Evolutionary conservation across 768 basidiomycete species (phyloP).

Genomic region (Pleurotus giganteus): DNA sequence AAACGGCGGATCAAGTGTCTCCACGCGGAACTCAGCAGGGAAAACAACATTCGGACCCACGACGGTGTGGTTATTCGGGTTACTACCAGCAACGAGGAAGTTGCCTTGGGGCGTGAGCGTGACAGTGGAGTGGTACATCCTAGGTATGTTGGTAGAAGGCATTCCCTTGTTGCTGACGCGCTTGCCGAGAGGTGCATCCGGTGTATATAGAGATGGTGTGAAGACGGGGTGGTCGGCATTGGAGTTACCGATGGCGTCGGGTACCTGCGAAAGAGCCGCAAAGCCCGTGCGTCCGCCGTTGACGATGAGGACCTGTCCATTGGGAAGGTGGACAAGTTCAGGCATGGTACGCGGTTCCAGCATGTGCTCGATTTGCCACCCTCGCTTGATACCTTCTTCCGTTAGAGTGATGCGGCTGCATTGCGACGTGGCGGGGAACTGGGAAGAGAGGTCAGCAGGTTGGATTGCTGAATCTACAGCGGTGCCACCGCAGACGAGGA

Average conservation of each 20-base stretch:
- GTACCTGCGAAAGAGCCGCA: constrained; percentile 22
- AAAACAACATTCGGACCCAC: constrained; percentile 12
- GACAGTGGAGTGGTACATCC: constrained; percentile 63
- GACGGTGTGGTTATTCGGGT: constrained; percentile 1
- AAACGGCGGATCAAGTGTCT: constrained; percentile 30
- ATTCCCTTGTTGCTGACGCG: constrained; percentile 48
- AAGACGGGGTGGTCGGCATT: constrained; percentile 30
- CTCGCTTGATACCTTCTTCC: constrained; percentile 27
- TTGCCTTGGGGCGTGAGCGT: constrained; percentile 52
- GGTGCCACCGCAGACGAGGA: constrained; percentile 29
- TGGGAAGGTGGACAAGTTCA: constrained; percentile 29
- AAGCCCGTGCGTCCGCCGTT: constrained; percentile 42
- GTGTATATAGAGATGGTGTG: constrained; percentile 49
- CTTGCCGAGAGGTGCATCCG: constrained; percentile 37
- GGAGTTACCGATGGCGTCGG: constrained; percentile 17
- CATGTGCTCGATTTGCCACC: constrained; percentile 35
- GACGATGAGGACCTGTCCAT: constrained; percentile 34
- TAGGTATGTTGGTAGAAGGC: constrained; percentile 41
- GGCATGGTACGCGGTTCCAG: constrained; percentile 29
- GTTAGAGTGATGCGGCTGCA: constrained; percentile 31
- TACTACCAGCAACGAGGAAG: constrained; percentile 8
- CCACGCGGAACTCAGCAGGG: constrained; percentile 27
- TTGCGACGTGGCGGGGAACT: constrained; percentile 26
- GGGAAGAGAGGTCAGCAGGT: constrained; percentile 18
- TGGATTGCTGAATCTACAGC: constrained; percentile 14